Conservation (phyloP, 768 basidiomycete genomes). For the Amanita subjunquillea region DNA sequence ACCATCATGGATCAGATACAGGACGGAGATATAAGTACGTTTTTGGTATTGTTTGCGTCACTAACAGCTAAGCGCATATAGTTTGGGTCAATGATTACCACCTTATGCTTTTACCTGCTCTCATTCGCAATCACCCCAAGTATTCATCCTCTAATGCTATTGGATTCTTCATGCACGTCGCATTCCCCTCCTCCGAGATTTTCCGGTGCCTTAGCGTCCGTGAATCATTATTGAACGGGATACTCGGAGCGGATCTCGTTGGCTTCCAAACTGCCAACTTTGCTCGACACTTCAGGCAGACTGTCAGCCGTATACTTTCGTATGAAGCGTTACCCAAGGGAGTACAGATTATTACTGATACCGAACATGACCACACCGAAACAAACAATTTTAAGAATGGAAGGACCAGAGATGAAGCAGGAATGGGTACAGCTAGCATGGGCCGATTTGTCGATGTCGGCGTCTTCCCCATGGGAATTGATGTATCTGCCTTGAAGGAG, state of each 20-base stretch:
- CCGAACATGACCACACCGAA: slow-evolving; percentile 16
- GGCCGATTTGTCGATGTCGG: slow-evolving; percentile 76
- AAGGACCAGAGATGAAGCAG: slow-evolving; percentile 12
- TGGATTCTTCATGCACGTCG: slow-evolving; percentile 95
- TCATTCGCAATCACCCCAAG: slow-evolving; percentile 58
- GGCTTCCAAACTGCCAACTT: slow-evolving; percentile 87
- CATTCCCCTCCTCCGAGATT: slow-evolving; percentile 93
- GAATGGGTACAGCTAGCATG: slow-evolving; percentile 21
- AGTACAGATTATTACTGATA: slow-evolving; percentile 39
- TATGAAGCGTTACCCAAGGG: slow-evolving; percentile 80
- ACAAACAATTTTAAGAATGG: slow-evolving; percentile 1
- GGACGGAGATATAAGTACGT: slow-evolving; percentile 75
- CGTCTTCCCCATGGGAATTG: slow-evolving; percentile 88
- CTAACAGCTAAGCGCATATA: slow-evolving; percentile 9
- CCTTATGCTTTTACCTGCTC: slow-evolving; percentile 82
- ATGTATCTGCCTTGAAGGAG: slow-evolving; percentile 55
- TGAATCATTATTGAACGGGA: slow-evolving; percentile 67
- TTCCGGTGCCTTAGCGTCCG: slow-evolving; percentile 84
- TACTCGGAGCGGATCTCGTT: slow-evolving; percentile 89
- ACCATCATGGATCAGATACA: slow-evolving; percentile 70
- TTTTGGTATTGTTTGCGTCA: slow-evolving; percentile 1
- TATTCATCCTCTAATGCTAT: slow-evolving; percentile 55
- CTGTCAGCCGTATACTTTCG: slow-evolving; percentile 68
- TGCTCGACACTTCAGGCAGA: slow-evolving; percentile 80
- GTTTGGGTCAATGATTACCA: slow-evolving; percentile 95